These are phyloP conservation scores for Penicillium sp. DNA, from an alignment of 2,329 filamentous ascomycete genomes.

Conservation along the genomic window DNA sequence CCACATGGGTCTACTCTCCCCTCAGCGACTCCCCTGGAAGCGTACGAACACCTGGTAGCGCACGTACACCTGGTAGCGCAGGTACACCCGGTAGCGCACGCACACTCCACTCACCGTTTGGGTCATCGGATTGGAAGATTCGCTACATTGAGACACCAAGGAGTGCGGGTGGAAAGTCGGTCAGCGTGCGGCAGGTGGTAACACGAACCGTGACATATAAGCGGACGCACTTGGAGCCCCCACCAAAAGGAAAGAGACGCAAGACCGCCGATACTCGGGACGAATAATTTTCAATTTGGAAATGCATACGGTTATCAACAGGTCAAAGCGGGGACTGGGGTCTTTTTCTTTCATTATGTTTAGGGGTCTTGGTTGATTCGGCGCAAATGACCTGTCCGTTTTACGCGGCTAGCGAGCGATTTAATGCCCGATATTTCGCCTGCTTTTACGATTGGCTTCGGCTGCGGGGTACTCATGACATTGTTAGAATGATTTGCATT, in stretches of 20 bases:
- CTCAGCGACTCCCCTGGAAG: not conserved
- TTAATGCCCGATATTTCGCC: not conserved
- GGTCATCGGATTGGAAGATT: slow-evolving; percentile 76
- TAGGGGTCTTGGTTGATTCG: not conserved
- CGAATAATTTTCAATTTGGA: not conserved
- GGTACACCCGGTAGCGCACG: slow-evolving; percentile 54
- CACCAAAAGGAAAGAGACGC: slow-evolving; percentile 89
- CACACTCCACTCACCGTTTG: slow-evolving; percentile 70
- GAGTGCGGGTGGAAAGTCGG: slow-evolving; percentile 61
- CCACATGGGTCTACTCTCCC: slow-evolving; percentile 58
- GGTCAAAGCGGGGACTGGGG: not conserved
- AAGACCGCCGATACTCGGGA: slow-evolving; percentile 46
- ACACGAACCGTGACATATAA: slow-evolving; percentile 94
- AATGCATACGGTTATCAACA: not conserved
- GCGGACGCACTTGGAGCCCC: slow-evolving; percentile 71
- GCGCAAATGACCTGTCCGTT: not conserved
- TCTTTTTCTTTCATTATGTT: not conserved
- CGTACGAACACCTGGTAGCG: slow-evolving; percentile 52
- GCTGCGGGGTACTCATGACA: not conserved
- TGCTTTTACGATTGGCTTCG: not conserved
- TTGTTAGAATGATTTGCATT: not conserved
- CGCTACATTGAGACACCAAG: slow-evolving; percentile 62
- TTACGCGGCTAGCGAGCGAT: not conserved
- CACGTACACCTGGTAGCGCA: slow-evolving; percentile 52
- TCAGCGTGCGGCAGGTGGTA: slow-evolving; percentile 81